Percentiles rank a stretch among this genome's conserved stretches.
phyloP scores from a whole-genome alignment of 345 rosid species.

The Melastoma malabathricum region DNA sequence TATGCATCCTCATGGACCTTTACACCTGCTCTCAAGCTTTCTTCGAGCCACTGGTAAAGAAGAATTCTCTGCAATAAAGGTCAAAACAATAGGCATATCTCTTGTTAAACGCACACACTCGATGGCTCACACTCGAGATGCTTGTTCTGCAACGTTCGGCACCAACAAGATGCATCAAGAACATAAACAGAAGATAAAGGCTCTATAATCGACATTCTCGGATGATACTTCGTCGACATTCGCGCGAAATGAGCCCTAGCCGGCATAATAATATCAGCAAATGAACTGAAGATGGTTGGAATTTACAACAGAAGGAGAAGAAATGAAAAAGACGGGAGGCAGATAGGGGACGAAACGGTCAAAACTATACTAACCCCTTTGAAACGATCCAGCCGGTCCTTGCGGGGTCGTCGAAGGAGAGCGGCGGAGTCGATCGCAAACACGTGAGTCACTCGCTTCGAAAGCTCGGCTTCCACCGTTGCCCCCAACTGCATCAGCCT shows the following conservation, averaged over 20 bases:
- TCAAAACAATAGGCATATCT: neutral
- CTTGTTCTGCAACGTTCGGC: too few species aligned
- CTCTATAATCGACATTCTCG: too few species aligned
- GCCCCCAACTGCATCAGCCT: slow-evolving; percentile 86
- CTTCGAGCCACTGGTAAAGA: slow-evolving; percentile 74
- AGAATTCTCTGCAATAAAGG: slow-evolving; percentile 42
- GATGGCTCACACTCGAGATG: too few species aligned
- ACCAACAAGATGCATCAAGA: too few species aligned
- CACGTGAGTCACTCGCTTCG: slow-evolving; percentile 48
- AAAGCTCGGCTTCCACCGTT: slow-evolving; percentile 29
- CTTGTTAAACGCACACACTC: too few species aligned
- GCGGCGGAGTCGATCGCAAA: slow-evolving; percentile 36
- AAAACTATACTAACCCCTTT: slow-evolving; percentile 34
- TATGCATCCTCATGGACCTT: slow-evolving; percentile 61
- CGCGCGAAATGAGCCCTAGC: too few species aligned
- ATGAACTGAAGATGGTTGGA: too few species aligned
- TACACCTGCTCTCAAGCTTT: slow-evolving; percentile 52
- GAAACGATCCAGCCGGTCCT: slow-evolving; percentile 26
- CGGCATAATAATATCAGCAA: too few species aligned
- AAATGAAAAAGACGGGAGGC: neutral
- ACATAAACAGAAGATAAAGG: too few species aligned
- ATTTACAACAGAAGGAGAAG: too few species aligned
- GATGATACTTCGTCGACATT: too few species aligned
- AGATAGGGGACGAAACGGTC: neutral
- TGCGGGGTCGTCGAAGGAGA: slow-evolving; percentile 28